Percentiles rank a stretch among this genome's conserved stretches.
Evolutionary conservation across 1,139 yeast genomes (phyloP).

Genomic region (Pichia sp.): DNA sequence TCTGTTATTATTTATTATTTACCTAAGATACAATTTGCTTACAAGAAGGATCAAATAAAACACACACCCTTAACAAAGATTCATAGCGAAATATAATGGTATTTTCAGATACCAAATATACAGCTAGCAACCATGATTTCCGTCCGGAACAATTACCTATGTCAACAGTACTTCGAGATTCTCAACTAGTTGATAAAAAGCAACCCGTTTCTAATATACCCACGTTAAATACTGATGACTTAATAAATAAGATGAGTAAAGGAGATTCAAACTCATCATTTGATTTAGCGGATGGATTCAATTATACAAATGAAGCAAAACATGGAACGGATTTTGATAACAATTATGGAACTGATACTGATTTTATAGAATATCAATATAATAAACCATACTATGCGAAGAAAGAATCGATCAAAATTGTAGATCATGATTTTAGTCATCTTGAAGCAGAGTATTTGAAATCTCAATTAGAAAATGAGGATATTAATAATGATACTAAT

Average conservation of each 20-base stretch:
- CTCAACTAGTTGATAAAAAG: conserved; percentile 1
- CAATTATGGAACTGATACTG: background rate
- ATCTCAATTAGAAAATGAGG: background rate
- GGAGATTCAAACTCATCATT: too few relatives aligned
- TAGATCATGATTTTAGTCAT: conserved; percentile 15
- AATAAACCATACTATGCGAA: conserved; percentile 6
- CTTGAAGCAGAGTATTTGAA: conserved; percentile 3
- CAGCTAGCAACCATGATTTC: background rate
- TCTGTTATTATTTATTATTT: too few relatives aligned
- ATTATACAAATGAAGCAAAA: background rate
- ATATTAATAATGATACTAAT: background rate
- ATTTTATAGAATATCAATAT: conserved; percentile 18
- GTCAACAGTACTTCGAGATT: conserved; percentile 8
- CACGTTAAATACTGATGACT: background rate
- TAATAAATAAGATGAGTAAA: too few relatives aligned
- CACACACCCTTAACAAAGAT: too few relatives aligned
- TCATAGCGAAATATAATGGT: background rate
- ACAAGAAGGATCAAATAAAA: too few relatives aligned
- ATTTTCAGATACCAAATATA: background rate
- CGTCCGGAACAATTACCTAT: background rate
- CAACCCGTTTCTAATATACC: conserved; percentile 3
- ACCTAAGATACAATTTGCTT: too few relatives aligned
- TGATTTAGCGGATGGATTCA: background rate
- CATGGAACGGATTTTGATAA: conserved; percentile 1
- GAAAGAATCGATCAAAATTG: conserved; percentile 14